Evolutionary conservation across 805 yeast genomes (phyloP).

Genomic region (Metschnikowia kofuensis): DNA sequence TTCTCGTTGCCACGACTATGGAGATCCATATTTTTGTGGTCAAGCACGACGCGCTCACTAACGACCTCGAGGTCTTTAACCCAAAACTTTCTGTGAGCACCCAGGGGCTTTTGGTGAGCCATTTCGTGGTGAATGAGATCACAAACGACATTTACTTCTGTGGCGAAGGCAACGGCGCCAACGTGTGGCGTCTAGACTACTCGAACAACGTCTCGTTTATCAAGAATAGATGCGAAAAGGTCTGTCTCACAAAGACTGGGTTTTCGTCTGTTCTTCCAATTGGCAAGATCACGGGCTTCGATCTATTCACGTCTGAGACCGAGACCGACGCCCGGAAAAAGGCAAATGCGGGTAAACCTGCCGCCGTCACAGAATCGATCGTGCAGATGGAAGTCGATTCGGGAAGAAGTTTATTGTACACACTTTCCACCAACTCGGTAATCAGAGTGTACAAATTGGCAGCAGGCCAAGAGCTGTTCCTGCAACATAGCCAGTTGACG

Average conservation of each 20-base stretch:
- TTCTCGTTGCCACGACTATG: conserved; percentile 76
- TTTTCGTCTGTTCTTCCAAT: conserved; percentile 37
- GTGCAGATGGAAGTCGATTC: conserved; percentile 69
- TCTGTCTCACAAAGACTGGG: conserved; percentile 73
- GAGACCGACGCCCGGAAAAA: conserved; percentile 10
- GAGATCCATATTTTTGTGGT: conserved; percentile 77
- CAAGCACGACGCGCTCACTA: conserved; percentile 43
- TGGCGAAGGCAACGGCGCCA: conserved; percentile 72
- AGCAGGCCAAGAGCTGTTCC: conserved; percentile 38
- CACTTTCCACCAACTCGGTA: conserved; percentile 78
- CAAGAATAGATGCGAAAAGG: conserved; percentile 75
- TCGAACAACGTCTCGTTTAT: conserved; percentile 85
- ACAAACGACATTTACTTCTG: conserved; percentile 83
- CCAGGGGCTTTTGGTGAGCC: conserved; percentile 71
- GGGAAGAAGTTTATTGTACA: conserved; percentile 71
- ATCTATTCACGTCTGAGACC: conserved; percentile 25
- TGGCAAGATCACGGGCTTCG: conserved; percentile 33
- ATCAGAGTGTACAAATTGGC: conserved; percentile 72
- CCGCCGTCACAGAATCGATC: conserved; percentile 51
- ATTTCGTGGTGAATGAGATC: conserved; percentile 53
- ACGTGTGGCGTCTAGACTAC: conserved; percentile 86
- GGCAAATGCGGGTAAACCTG: conserved; percentile 5
- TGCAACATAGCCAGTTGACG: conserved; percentile 36
- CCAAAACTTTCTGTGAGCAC: conserved; percentile 79
- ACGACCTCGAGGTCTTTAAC: conserved; percentile 66